Conservation (phyloP, 169 alveolate genomes). For the Plasmodium coatneyi region DNA sequence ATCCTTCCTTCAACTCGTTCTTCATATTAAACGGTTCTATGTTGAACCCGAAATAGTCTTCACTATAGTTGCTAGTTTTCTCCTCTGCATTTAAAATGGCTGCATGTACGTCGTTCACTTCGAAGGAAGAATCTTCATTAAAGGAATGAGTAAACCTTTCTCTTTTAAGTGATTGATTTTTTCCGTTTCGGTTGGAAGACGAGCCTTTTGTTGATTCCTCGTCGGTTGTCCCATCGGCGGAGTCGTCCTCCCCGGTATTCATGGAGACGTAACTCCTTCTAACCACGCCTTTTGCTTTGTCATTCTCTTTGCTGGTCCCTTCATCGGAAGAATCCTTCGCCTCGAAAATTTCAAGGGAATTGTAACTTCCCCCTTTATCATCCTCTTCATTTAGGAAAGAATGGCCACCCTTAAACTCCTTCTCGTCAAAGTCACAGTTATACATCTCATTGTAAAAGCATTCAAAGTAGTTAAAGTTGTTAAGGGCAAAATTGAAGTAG, state of each 20-base stretch:
- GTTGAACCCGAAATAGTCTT: constrained; percentile 71
- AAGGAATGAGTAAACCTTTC: constrained; percentile 61
- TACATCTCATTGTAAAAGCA: constrained; percentile 62
- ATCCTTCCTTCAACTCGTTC: constrained; percentile 78
- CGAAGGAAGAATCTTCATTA: constrained; percentile 67
- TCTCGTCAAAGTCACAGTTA: constrained; percentile 31
- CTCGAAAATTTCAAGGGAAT: not conserved
- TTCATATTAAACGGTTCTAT: constrained; percentile 81
- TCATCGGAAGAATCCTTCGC: not conserved
- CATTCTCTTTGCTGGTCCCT: not conserved
- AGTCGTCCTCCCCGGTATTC: not conserved
- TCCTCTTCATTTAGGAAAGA: constrained; percentile 20
- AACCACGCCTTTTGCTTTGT: not conserved
- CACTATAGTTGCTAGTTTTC: constrained; percentile 39
- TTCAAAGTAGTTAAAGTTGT: constrained; percentile 69
- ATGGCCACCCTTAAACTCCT: constrained; percentile 15
- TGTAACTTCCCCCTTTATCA: not conserved
- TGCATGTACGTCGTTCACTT: constrained; percentile 47
- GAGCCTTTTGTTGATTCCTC: not conserved
- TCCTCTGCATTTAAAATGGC: constrained; percentile 64
- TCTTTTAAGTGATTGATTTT: not conserved
- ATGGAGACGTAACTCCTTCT: not conserved
- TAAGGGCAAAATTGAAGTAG: constrained; percentile 56
- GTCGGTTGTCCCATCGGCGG: not conserved
- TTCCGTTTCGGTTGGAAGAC: not conserved